Conservation (phyloP, 2,329 filamentous ascomycete genomes). For the Lecanicillium sp. region DNA sequence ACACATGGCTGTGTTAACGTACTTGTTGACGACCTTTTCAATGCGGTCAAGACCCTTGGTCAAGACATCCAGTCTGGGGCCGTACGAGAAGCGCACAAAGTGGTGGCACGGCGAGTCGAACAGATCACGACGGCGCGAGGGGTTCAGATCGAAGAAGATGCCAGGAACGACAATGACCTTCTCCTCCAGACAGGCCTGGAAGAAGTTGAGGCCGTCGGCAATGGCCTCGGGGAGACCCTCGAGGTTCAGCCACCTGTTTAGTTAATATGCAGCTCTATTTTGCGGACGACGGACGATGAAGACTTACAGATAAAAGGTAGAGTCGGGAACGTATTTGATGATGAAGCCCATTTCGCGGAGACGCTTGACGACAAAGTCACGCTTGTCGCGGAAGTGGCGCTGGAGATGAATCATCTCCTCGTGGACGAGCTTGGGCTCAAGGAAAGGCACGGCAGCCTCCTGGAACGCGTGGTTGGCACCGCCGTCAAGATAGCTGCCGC, state of each 20-base stretch:
- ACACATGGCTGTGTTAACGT: slow-evolving; percentile 23
- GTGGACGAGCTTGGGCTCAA: slow-evolving; percentile 76
- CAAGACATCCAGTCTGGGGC: slow-evolving; percentile 72
- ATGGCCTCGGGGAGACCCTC: slow-evolving; percentile 71
- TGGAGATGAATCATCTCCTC: slow-evolving; percentile 87
- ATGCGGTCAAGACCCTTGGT: slow-evolving; percentile 79
- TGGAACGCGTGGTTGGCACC: slow-evolving; percentile 95
- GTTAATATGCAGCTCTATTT: slow-evolving; percentile 8
- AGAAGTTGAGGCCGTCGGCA: slow-evolving; percentile 92
- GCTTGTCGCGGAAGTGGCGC: slow-evolving; percentile 82
- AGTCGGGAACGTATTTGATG: slow-evolving; percentile 78
- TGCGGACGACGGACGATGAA: background rate
- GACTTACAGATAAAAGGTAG: slow-evolving; percentile 84
- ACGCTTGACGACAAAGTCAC: slow-evolving; percentile 79
- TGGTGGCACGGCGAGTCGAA: slow-evolving; percentile 95
- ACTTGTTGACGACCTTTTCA: slow-evolving; percentile 73
- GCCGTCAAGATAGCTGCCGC: slow-evolving; percentile 89
- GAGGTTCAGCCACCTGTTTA: slow-evolving; percentile 48
- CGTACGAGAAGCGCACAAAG: slow-evolving; percentile 80
- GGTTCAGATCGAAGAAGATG: slow-evolving; percentile 97
- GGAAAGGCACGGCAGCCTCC: slow-evolving; percentile 85
- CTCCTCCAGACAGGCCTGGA: slow-evolving; percentile 86
- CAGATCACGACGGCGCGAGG: slow-evolving; percentile 77
- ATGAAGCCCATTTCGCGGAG: slow-evolving; percentile 82
- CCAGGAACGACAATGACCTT: slow-evolving; percentile 95